Base-by-base conservation (phyloP, 2,329 filamentous ascomycete genomes). In the Rhynchosporium graminicola region DNA sequence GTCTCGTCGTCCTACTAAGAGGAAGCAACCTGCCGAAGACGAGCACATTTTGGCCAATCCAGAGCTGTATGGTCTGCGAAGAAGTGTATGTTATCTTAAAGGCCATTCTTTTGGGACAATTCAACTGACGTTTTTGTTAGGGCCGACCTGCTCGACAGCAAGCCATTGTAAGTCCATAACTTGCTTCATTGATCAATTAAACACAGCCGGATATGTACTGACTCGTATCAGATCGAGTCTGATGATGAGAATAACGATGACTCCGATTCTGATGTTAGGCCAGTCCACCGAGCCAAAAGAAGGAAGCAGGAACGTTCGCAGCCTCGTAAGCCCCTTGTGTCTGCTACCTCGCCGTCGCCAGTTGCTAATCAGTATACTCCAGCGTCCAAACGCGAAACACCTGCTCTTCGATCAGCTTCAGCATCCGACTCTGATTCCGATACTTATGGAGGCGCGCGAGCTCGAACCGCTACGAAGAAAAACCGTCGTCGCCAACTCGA, bases 41-140 rank as follows among this genome's bases (percentile, higher is more conserved):
- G 88, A 92, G 52, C 93, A 87, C 73, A 97, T 98, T 71, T 84
- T 88, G 71, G 90, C 91, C 73, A 96, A 99, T 72, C 95, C 95
- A 50, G 92, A 97, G 77, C 82, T 99, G 8, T 99, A 98, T 79
- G 95, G 95, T 54, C 82, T 99, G 69, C 87, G 95, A 70, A 86
- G 95, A 79, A 99, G 95, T 80, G 93, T 95, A 87, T 66, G 89
- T 77, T 57, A 57, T 60, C 40, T 40, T 31, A 6, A 10, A 51
- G 43, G 13, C 74, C 76, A 7, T 79, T 72, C 78, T 72, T 67
- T 52, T 58, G 58, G 62, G 26, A 36, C 57, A 48, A 45, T 57
- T 65, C 38, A 65, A 59, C 69, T 74, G 59, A 73, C 60, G 46
- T 57, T 20, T 40, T 61, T 61, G 56, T 8, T 57, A 75, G 74